phyloP scores from a whole-genome alignment of 371 early-diverging fungal genomes.

The Coemansia sp. region DNA sequence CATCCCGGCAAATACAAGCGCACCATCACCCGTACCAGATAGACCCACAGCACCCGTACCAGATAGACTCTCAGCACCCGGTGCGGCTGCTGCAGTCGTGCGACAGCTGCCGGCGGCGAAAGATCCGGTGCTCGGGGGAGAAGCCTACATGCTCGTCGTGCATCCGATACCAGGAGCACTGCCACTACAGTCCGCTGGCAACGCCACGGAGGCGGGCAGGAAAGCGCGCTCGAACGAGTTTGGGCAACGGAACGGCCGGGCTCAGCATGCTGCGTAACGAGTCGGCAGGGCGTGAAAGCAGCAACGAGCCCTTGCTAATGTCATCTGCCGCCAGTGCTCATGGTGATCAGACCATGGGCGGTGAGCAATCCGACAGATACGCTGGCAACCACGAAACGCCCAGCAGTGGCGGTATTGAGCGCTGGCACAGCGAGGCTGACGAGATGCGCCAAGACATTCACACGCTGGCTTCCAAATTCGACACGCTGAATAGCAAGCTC shows the following conservation, averaged over 20 bases:
- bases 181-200: constrained; percentile 49
- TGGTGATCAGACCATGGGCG: neutral
- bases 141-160: constrained; percentile 45
- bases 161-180: constrained; percentile 35
- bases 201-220: constrained; percentile 42
- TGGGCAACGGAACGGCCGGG: neutral
- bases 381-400: neutral
- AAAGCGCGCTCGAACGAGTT: constrained; percentile 18
- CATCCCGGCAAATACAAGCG: constrained; percentile 30
- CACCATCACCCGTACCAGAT: constrained; percentile 18
- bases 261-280: neutral
- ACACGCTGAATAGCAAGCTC: constrained; percentile 28
- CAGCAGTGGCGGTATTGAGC: neutral
- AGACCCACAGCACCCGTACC: constrained; percentile 4
- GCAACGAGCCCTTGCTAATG: neutral
- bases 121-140: constrained; percentile 50
- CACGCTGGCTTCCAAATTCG: constrained; percentile 28
- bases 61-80: constrained; percentile 8
- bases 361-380: neutral
- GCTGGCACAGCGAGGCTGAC: constrained; percentile 17
- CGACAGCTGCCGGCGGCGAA: constrained; percentile 49
- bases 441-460: constrained; percentile 24
- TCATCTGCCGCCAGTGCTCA: neutral
- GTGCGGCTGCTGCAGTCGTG: constrained; percentile 52
- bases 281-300: neutral